Base-by-base conservation (phyloP, 257 asterid genomes). In the Ajuga chamaepitys region DNA sequence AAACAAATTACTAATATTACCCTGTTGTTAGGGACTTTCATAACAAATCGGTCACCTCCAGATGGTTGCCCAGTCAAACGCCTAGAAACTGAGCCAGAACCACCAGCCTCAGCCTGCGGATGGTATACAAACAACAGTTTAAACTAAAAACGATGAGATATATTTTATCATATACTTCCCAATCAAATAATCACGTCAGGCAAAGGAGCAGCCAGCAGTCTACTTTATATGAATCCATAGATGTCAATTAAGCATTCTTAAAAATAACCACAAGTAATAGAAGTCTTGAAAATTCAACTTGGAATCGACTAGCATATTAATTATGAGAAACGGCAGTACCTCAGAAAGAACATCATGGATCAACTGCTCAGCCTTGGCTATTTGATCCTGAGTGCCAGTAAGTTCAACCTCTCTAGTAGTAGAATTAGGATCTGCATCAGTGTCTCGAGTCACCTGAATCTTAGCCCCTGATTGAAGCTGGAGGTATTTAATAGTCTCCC, bases 371-470 rank as follows among this genome's bases (percentile, higher is more conserved):
- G 96, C 96, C 70, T 76, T 85, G 24, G 88, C 82, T 57, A 89
- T 74, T 72, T 85, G 90, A 48, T 89, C 96, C 7, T 88, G 82
- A 47, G 95, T 81, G 9, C 95, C 95, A 78, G 47, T 84, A 67
- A 89, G 93, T 66, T 86, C 95, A 35, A 89, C 96, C 9, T 67
- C 92, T 66, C 95, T 77, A 6, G 87, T 79, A 20, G 72, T 47
- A 65, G 95, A 80, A 71, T 83, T 77, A 16, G 96, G 95, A 47
- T 86, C 93, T 0, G 95, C 83, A 56, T 89, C 95, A 86, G 79
- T 83, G 65, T 86, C 96, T 79, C 91, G 80, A 0, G 98, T 92
- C 53, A 89, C 95, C 83, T 93, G 97, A 79, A 93, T 89, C 78
- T 88, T 91, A 17, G 99, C 96, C 34, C 99, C 97, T 12, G 97